phyloP scores from a whole-genome alignment of 139 green algal species.

The Zygnema circumcarinatum region DNA sequence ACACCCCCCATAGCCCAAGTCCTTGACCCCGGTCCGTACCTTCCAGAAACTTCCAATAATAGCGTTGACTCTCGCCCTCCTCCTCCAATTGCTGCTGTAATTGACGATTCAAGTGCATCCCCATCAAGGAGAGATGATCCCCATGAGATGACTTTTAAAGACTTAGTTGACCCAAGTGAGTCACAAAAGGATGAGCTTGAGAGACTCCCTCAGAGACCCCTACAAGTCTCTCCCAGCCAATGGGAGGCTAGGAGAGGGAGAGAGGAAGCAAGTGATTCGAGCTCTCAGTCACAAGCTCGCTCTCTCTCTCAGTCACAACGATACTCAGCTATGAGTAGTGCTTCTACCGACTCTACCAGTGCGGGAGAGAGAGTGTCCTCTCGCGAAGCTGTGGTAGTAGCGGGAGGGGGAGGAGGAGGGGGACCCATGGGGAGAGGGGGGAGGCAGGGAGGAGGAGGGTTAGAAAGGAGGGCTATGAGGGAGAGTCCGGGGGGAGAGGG shows the following conservation, averaged over 20 bases:
- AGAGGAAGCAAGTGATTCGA: background rate
- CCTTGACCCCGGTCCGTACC: background rate
- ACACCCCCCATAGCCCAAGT: background rate
- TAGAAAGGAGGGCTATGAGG: background rate
- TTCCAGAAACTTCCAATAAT: background rate
- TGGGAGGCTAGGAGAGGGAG: background rate
- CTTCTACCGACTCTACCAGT: background rate
- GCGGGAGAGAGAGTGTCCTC: background rate
- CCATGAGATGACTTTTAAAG: background rate
- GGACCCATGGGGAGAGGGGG: background rate
- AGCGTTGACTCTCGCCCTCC: background rate
- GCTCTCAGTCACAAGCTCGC: constrained; percentile 7
- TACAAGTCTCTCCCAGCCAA: background rate
- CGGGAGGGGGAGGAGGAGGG: background rate
- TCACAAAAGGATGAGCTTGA: background rate
- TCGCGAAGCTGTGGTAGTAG: background rate
- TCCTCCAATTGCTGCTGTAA: background rate
- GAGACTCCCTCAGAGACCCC: background rate
- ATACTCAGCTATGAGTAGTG: constrained; percentile 10
- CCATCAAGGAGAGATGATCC: background rate
- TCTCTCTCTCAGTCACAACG: constrained; percentile 18
- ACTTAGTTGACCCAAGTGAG: background rate
- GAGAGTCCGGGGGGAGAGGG: too few relatives aligned
- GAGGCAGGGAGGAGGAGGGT: background rate
- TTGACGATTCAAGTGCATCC: background rate